Base-by-base conservation (phyloP, 495 filamentous ascomycete genomes). In the Chlorociboria aeruginascens region DNA sequence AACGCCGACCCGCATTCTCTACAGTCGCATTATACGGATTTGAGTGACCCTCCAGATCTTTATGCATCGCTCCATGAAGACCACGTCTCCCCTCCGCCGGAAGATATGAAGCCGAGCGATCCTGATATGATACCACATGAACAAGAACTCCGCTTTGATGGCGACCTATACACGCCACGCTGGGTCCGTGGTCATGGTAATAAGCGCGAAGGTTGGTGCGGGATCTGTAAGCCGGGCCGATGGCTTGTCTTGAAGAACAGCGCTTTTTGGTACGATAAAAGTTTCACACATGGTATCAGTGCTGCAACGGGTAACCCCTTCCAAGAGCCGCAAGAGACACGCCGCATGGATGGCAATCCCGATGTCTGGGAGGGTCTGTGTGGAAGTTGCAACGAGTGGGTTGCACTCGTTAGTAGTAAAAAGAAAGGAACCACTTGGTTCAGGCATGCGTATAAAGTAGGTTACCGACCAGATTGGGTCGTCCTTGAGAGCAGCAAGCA, bases 351-450 rank as follows among this genome's bases (percentile, higher is more conserved):
- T 58, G 80, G 81, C n/a, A 86, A 85, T 55, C 74, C 81, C 8
- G 82, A 87, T 53, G 79, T 84, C 12, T 89, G 85, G 84, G 83
- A 89, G 61, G 84, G 84, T 7, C 66, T 85, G 8, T 89, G 84
- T 55, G 78, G 82, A 31, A 82, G 77, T 43, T 89, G 84, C 60
- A 79, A 77, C 45, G 82, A 86, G 34, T 89, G 84, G 84, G 81
- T 87, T 48, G 76, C 81, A 11, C 63, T 89, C 37, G 79, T 85
- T 36, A 86, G 80, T 62, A 86, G 80, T 57, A 89, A 87, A 70
- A 88, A 86, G 70, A 88, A 88, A 67, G 84, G 84, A 3, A 87
- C 83, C 6, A 85, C 83, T 4, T 89, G 84, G 84, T 89, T 89
- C 54, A 69, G 84, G 51, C 84, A 89, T 60, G 84, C 84, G 36